Evolutionary conservation across 306 rosid genomes (phyloP).

Genomic region (Potentilla sterilis): DNA sequence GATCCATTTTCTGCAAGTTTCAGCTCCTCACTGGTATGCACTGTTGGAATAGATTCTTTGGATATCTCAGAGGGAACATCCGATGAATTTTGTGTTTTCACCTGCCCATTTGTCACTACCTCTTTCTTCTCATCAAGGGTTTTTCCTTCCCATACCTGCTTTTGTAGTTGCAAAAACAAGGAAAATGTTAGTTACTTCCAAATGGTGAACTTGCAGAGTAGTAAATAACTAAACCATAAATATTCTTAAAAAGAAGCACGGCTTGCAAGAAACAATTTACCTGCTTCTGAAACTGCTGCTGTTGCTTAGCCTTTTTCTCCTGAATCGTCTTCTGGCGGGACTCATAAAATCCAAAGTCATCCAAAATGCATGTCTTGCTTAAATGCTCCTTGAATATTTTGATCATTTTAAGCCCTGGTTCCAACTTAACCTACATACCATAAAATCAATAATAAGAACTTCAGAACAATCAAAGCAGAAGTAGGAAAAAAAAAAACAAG

Average conservation of each 20-base stretch:
- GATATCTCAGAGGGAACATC: slow-evolving; percentile 49
- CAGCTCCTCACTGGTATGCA: slow-evolving; percentile 32
- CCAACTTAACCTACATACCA: slow-evolving; percentile 59
- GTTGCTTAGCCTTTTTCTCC: slow-evolving; percentile 86
- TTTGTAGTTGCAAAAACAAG: not conserved
- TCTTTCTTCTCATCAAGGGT: slow-evolving; percentile 65
- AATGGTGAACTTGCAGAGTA: not conserved
- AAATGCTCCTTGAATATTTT: slow-evolving; percentile 76
- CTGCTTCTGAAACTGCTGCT: slow-evolving; percentile 73
- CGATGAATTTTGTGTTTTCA: slow-evolving; percentile 32
- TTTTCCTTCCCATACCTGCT: slow-evolving; percentile 94
- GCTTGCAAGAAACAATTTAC: slow-evolving; percentile 14
- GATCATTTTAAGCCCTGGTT: slow-evolving; percentile 70
- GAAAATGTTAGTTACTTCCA: not conserved
- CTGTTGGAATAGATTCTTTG: slow-evolving; percentile 39
- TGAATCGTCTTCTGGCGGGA: slow-evolving; percentile 80
- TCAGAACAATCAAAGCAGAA: not conserved
- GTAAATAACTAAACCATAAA: not conserved
- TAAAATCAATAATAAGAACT: slow-evolving; percentile 11
- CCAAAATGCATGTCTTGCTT: slow-evolving; percentile 86
- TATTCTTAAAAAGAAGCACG: too few species aligned
- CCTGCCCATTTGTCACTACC: slow-evolving; percentile 44
- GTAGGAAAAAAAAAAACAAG: not conserved
- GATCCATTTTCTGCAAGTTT: slow-evolving; percentile 55
- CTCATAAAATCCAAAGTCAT: slow-evolving; percentile 87